These are phyloP conservation scores for Raffaelea ambrosiae DNA, from an alignment of 2,329 filamentous ascomycete genomes.

Conservation along the genomic window DNA sequence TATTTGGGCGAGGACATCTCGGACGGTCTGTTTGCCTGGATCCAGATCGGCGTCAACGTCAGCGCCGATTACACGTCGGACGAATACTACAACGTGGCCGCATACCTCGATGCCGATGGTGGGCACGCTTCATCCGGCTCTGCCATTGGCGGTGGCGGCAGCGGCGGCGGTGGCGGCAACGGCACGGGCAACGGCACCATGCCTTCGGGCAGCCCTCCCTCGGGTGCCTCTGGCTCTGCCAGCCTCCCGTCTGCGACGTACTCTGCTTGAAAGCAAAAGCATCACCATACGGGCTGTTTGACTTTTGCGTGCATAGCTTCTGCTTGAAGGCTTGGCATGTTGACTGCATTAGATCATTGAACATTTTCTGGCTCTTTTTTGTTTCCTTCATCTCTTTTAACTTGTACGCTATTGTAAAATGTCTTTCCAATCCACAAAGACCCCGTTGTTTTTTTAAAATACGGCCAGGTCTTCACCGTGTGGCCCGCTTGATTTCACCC, in stretches of 20 bases:
- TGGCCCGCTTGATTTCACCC: constrained; percentile 20
- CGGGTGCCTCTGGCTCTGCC: background rate
- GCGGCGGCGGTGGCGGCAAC: constrained; percentile 2
- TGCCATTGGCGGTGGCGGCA: constrained; percentile 5
- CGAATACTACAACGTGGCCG: constrained; percentile 31
- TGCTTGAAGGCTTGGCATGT: no score
- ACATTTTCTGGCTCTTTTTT: no score
- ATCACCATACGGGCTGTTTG: no score
- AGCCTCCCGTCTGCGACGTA: background rate
- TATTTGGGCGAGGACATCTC: constrained; percentile 41
- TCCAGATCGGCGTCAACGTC: constrained; percentile 36
- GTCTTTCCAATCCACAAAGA: no score
- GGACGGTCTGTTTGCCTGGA: constrained; percentile 43
- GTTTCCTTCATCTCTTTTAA: constrained; percentile 12
- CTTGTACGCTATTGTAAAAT: no score
- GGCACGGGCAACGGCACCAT: background rate
- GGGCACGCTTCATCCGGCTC: constrained; percentile 3
- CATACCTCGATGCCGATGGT: constrained; percentile 7
- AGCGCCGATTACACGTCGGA: constrained; percentile 33
- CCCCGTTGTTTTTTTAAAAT: no score
- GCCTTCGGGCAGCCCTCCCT: background rate
- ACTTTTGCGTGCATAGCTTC: no score
- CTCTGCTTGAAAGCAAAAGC: no score
- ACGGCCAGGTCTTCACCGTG: constrained; percentile 18
- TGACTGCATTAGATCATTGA: no score